Evolutionary conservation across 352 stramenopile genomes (phyloP), one percentile per base, ranked within the genome.

Genomic region (Globisporangium nagaii): DNA sequence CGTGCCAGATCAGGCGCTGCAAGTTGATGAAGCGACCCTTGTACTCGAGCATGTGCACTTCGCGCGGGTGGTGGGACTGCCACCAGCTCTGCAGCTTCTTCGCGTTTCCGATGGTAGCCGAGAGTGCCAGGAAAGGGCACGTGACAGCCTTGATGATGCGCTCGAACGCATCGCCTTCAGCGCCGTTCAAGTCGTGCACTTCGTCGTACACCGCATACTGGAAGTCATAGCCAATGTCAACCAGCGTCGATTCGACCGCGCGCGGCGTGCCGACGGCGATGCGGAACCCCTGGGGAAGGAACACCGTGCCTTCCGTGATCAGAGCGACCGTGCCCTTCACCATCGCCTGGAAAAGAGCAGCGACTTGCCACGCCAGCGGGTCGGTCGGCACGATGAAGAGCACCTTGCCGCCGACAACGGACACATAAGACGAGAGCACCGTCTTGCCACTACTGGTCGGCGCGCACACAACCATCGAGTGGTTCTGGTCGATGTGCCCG

Each of bases 161-260:
- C 71, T 98, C 94, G n/a, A 98, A 73, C 4, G 95, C 92, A 68
- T 97, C 95, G 54, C 97, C 97, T 65, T 99, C 96, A 0, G 94
- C 80, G 44, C 96, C 96, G 73, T 99, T 98, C 40, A 99, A 68
- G 51, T 96, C 97, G 71, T 99, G 97, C 6, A 99, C 96, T 73
- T 99, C 97, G 74, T 99, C 97, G 60, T 98, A 97, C 27, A 99
- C 95, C 2, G 97, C 90, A 71, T 99, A 99, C 60, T 98, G 91
- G 73, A 99, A 99, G 60, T 96, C 88, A 48, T 92, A 93, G 43
- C 84, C 81, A 63, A 90, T 84, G 28, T 93, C 79, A 31, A 93
- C 59, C 17, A 99, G 75, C 35, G 87, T 86, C 43, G 90, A 96
- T 63, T 99, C 96, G 20, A 99, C 83, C 1, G 96, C 93, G 39